A percentile compares a stretch with the other conserved stretches of the same genome.
Evolutionary conservation across 371 early-diverging fungal genomes (phyloP).

Genomic region (Blakeslea trispora): DNA sequence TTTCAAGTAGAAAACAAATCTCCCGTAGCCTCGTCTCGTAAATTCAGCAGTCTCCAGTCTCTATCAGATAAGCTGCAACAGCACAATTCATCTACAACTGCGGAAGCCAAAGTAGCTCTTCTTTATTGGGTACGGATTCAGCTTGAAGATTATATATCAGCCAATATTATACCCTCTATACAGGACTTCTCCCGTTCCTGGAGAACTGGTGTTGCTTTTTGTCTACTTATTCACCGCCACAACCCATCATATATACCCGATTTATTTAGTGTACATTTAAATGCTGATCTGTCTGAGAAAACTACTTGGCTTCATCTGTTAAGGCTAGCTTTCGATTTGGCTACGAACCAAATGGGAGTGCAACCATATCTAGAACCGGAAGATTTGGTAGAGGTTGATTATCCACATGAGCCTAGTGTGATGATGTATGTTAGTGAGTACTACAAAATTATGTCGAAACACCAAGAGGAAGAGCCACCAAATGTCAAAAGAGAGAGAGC

Average conservation of each 20-base stretch:
- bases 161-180: conserved; percentile 58
- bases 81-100: conserved; percentile 16
- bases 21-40: conserved; percentile 16
- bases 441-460: conserved; percentile 47
- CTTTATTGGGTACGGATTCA: conserved; percentile 74
- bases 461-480: conserved; percentile 23
- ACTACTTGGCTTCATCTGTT: conserved; percentile 39
- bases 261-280: conserved; percentile 40
- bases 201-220: conserved; percentile 75
- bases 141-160: conserved; percentile 60
- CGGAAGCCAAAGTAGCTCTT: conserved; percentile 60
- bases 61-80: conserved; percentile 21
- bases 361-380: conserved; percentile 49
- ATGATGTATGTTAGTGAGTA: conserved; percentile 57
- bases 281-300: conserved; percentile 29
- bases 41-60: conserved; percentile 19
- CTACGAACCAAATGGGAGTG: conserved; percentile 38
- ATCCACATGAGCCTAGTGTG: conserved; percentile 49
- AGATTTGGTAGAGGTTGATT: conserved; percentile 51
- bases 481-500: conserved; percentile 22
- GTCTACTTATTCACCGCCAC: conserved; percentile 70
- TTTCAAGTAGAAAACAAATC: conserved; percentile 15
- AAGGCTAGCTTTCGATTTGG: conserved; percentile 38
- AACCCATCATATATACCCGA: conserved; percentile 68
- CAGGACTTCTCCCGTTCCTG: conserved; percentile 73